A percentile compares a stretch with the other conserved stretches of the same genome.
Evolutionary conservation across 1,284 basidiomycete species (phyloP).

Genomic region (Irpex sp.): DNA sequence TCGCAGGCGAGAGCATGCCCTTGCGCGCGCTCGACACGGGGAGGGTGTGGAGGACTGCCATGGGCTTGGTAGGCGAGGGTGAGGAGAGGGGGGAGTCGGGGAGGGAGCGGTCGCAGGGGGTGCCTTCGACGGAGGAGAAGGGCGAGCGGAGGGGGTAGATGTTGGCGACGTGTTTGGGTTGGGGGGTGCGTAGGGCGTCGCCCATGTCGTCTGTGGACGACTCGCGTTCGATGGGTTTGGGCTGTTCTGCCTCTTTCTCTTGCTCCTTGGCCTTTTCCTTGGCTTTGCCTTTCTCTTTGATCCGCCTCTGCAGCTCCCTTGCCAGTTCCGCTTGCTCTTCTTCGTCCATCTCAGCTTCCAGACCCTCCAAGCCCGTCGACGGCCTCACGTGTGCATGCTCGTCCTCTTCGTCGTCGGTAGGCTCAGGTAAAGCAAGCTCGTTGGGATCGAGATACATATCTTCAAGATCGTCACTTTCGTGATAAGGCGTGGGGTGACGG

Average conservation of each 20-base stretch:
- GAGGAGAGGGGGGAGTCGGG: constrained; percentile 6
- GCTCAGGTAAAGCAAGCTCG: not conserved
- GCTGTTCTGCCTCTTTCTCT: too few species aligned
- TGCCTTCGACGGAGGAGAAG: constrained; percentile 11
- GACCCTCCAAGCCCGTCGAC: constrained; percentile 7
- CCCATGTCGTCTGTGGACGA: not conserved
- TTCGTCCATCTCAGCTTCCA: constrained; percentile 12
- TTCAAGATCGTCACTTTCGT: constrained; percentile 12
- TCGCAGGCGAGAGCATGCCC: constrained; percentile 3
- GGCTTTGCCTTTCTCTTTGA: not conserved
- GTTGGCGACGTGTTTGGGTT: constrained; percentile 9
- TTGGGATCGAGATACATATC: constrained; percentile 11
- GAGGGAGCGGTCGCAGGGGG: constrained; percentile 8
- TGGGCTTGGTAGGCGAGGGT: constrained; percentile 10
- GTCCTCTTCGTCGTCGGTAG: constrained; percentile 8
- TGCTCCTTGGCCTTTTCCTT: not conserved
- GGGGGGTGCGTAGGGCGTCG: constrained; percentile 9
- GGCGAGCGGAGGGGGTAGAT: constrained; percentile 10
- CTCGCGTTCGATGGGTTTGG: too few species aligned
- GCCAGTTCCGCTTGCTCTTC: constrained; percentile 6
- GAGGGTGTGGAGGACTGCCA: constrained; percentile 3
- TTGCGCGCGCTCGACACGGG: constrained; percentile 1
- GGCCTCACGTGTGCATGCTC: not conserved
- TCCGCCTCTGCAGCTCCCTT: not conserved
- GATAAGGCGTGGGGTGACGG: constrained; percentile 12